Conservation (phyloP, 345 rosid genomes). For the Populus ilicifolia region DNA sequence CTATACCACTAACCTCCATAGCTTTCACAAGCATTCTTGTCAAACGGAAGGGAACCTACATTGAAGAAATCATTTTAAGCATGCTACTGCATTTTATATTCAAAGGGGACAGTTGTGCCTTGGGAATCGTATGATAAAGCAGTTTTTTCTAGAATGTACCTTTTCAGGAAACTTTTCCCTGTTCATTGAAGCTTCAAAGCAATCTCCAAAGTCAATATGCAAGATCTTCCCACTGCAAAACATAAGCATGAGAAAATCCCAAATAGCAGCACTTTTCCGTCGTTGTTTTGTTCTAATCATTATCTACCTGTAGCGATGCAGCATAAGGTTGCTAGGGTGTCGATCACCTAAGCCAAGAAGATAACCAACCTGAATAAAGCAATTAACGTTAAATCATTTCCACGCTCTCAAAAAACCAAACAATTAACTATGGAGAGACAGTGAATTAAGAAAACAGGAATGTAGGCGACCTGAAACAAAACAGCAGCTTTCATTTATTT, state of each 20-base stretch:
- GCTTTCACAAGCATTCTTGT: conserved; percentile 99
- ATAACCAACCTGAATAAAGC: conserved; percentile 79
- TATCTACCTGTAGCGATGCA: conserved; percentile 79
- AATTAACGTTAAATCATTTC: not conserved
- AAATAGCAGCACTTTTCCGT: not conserved
- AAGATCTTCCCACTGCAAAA: conserved; percentile 84
- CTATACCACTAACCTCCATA: conserved; percentile 98
- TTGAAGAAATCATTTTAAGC: conserved; percentile 9
- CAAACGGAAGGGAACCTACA: conserved; percentile 92
- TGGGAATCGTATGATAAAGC: not conserved
- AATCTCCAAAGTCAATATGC: conserved; percentile 99
- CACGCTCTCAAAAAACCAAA: not conserved
- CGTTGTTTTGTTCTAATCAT: not conserved
- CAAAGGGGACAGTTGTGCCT: not conserved
- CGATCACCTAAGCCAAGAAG: conserved; percentile 99
- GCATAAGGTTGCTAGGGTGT: conserved; percentile 98
- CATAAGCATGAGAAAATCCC: conserved; percentile 11
- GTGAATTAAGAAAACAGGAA: not conserved
- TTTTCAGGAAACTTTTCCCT: conserved; percentile 98
- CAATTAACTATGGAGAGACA: not conserved
- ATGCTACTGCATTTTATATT: not conserved
- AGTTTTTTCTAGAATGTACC: conserved; percentile 32
- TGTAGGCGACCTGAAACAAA: not conserved
- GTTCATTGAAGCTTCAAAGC: conserved; percentile 98
- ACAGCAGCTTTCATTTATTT: not conserved